Percentiles rank a stretch among this genome's conserved stretches.
phyloP scores from a whole-genome alignment of 2,329 filamentous ascomycete genomes.

The Epichloe bromicola region DNA sequence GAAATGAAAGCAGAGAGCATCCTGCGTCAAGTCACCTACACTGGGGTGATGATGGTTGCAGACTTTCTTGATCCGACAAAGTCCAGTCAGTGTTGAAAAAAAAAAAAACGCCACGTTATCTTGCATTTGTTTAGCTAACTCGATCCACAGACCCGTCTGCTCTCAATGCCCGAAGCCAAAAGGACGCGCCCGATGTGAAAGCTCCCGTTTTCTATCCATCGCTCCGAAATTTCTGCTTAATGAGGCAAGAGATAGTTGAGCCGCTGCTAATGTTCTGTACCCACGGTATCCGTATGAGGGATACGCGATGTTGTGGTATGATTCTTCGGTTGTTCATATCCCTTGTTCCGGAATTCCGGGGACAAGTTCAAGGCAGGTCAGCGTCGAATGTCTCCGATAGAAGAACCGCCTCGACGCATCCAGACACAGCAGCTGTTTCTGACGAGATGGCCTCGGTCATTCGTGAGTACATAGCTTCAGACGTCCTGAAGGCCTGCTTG shows the following conservation, averaged over 20 bases:
- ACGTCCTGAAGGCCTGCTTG: slow-evolving; percentile 82
- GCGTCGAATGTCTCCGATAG: slow-evolving; percentile 14
- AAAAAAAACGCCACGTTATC: not conserved
- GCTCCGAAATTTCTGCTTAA: slow-evolving; percentile 72
- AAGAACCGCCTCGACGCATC: slow-evolving; percentile 10
- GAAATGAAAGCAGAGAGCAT: slow-evolving; percentile 99
- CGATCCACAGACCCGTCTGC: slow-evolving; percentile 1
- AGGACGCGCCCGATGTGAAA: not conserved
- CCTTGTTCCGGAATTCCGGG: slow-evolving; percentile 64
- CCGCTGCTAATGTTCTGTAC: slow-evolving; percentile 85
- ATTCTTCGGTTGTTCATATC: slow-evolving; percentile 78
- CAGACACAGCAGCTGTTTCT: slow-evolving; percentile 34
- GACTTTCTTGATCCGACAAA: slow-evolving; percentile 70
- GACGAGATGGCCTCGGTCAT: slow-evolving; percentile 50
- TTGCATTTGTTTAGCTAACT: slow-evolving; percentile 1
- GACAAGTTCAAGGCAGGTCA: slow-evolving; percentile 10
- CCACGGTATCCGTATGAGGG: slow-evolving; percentile 78
- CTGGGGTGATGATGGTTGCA: slow-evolving; percentile 81
- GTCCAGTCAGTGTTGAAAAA: slow-evolving; percentile 36
- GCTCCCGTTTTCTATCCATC: slow-evolving; percentile 33
- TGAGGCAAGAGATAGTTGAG: slow-evolving; percentile 65
- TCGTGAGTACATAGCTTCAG: slow-evolving; percentile 77
- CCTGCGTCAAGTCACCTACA: slow-evolving; percentile 80
- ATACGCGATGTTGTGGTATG: slow-evolving; percentile 76
- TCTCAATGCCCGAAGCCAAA: not conserved